phyloP scores from a whole-genome alignment of 164 flowering plant species.

The Tetrastigma voinierianum region DNA sequence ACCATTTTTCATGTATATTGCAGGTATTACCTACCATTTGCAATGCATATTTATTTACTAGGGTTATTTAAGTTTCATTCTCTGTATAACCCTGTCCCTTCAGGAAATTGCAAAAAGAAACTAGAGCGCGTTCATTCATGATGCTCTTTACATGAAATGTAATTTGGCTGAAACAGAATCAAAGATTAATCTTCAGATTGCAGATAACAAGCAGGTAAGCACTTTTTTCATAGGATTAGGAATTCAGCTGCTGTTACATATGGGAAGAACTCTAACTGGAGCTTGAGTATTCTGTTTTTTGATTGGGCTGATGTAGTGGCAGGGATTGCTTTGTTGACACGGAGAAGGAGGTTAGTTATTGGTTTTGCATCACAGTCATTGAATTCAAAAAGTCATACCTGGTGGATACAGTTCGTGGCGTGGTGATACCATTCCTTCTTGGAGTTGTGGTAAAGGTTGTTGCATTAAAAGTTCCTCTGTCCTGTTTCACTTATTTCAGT shows the following conservation, averaged over 20 bases:
- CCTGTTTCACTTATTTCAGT: background rate
- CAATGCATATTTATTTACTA: background rate
- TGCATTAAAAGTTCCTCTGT: background rate
- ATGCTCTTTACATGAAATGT: slow-evolving; percentile 44
- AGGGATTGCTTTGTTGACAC: slow-evolving; percentile 45
- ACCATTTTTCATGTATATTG: slow-evolving; percentile 76
- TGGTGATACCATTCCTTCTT: slow-evolving; percentile 67
- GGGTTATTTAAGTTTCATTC: background rate
- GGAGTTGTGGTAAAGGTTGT: slow-evolving; percentile 65
- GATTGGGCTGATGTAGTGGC: slow-evolving; percentile 17
- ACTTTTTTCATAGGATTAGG: background rate
- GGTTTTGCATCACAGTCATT: slow-evolving; percentile 53
- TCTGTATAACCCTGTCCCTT: slow-evolving; percentile 11
- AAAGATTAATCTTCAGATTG: slow-evolving; percentile 39
- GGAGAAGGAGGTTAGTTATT: slow-evolving; percentile 16
- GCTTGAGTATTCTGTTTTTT: slow-evolving; percentile 11
- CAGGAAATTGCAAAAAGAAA: slow-evolving; percentile 57
- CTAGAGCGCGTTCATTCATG: slow-evolving; percentile 39
- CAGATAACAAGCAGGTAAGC: slow-evolving; percentile 55
- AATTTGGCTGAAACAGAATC: slow-evolving; percentile 13
- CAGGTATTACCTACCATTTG: slow-evolving; percentile 52
- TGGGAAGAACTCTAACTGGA: background rate
- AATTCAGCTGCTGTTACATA: background rate
- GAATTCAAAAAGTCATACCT: slow-evolving; percentile 21
- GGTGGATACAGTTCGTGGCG: slow-evolving; percentile 40